phyloP scores from a whole-genome alignment of 805 yeast species.

The Zygosaccharomyces gambellarensis region DNA sequence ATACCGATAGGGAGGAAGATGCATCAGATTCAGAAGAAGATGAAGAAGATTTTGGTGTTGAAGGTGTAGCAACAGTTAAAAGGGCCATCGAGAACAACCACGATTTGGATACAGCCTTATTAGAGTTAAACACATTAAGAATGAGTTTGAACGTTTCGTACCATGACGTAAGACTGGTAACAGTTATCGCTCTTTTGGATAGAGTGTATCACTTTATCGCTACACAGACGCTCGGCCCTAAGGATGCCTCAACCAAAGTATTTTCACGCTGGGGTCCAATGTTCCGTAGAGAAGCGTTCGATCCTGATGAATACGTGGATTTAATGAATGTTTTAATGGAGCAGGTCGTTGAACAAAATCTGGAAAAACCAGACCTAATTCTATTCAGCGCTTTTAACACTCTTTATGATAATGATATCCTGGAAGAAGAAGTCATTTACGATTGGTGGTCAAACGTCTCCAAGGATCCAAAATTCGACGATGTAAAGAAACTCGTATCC shows the following conservation, averaged over 20 bases:
- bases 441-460: constrained; percentile 67
- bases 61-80: constrained; percentile 90
- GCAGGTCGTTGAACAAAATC: constrained; percentile 20
- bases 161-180: constrained; percentile 84
- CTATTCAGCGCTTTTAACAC: constrained; percentile 44
- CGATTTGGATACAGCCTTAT: constrained; percentile 84
- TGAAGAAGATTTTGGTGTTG: constrained; percentile 76
- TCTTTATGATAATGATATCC: constrained; percentile 74
- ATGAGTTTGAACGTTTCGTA: constrained; percentile 97
- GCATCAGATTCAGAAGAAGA: constrained; percentile 44
- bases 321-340: constrained; percentile 47
- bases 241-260: constrained; percentile 71
- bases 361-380: constrained; percentile 35
- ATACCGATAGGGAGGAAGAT: constrained; percentile 43
- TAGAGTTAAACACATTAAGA: constrained; percentile 89
- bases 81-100: constrained; percentile 91
- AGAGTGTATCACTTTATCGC: constrained; percentile 69
- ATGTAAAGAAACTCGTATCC: constrained; percentile 52
- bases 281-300: constrained; percentile 81
- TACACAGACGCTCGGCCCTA: constrained; percentile 70
- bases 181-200: constrained; percentile 63
- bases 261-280: constrained; percentile 78
- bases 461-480: constrained; percentile 40
- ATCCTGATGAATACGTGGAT: constrained; percentile 70
- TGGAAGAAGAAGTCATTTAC: constrained; percentile 75